Conservation (phyloP, 768 basidiomycete genomes). For the Termitomyces sp. region DNA sequence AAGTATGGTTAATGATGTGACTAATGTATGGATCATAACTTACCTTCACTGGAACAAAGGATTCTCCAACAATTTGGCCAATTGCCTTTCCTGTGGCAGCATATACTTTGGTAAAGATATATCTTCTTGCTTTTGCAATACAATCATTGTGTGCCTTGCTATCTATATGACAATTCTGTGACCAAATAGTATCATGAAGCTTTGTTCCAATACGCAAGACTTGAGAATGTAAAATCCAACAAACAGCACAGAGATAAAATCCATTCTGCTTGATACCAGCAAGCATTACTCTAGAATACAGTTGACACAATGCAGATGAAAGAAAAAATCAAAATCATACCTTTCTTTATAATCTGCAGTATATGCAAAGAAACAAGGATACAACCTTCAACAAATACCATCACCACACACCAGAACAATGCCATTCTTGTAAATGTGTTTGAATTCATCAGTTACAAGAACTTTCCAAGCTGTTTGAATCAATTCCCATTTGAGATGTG, state of each 20-base stretch:
- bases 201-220: not conserved
- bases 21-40: too few relatives aligned
- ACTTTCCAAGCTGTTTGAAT: not conserved
- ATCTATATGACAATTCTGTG: not conserved
- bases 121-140: conserved; percentile 9
- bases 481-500: not conserved
- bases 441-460: not conserved
- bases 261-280: not conserved
- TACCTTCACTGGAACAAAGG: not conserved
- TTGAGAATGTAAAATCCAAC: not conserved
- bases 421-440: not conserved
- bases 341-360: not conserved
- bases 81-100: conserved; percentile 21
- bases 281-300: not conserved
- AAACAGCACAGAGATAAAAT: not conserved
- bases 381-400: not conserved
- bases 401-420: not conserved
- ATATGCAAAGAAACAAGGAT: not conserved
- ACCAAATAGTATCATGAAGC: not conserved
- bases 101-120: conserved; percentile 24
- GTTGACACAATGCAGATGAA: not conserved
- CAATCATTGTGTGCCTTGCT: not conserved
- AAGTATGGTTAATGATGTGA: not conserved
- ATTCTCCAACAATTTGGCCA: conserved; percentile 19
- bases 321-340: not conserved